Base-by-base conservation (phyloP, 306 rosid species). In the Abrus pulchellus region DNA sequence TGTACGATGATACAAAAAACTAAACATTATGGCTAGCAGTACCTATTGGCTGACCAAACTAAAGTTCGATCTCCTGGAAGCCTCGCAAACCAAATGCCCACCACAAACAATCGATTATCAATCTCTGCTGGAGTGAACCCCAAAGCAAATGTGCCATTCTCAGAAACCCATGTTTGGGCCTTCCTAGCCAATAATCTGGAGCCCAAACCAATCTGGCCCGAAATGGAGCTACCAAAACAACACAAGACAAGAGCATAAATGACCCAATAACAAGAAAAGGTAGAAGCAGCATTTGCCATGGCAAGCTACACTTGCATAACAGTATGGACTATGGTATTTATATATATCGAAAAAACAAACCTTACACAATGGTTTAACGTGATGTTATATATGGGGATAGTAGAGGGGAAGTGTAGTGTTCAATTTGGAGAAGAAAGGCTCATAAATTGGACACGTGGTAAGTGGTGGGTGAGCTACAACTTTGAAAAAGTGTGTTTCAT, bases 11-110 rank as follows among this genome's bases (percentile, higher is more conserved):
- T 14, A 14, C 20, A 53, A 9, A 68, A 43, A 29, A 54, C 9
- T 1, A 79, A 71, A 60, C 40, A 65, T 9, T 7, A 53, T 55
- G 12, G 3, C 33, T 1, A 72, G 29, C 0, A 30, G 44, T 84
- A 94, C 97, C 94, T 91, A 73, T 85, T 90, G 32, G 97, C 86
- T 41, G 97, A 93, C 98, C 99, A 95, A 28, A 93, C 90, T 12
- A 82, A 8, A 41, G 93, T 90, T 48, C 67, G 83, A 77, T 90
- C 97, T 60, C 97, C 98, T 0, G 96, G 96, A 85, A 93, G 97
- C 79, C 85, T 43, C 0, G 92, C 92, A 75, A 95, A 93, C 99
- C 99, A 95, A 83, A 93, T 83, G 0, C 84, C 97, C n/a, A 93
- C 64, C 30, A 72, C 78, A 90, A 86, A 76, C 2, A 55, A 80